These are phyloP conservation scores for Ustilago tritici DNA, from an alignment of 1,284 basidiomycete species.

Conservation along the genomic window DNA sequence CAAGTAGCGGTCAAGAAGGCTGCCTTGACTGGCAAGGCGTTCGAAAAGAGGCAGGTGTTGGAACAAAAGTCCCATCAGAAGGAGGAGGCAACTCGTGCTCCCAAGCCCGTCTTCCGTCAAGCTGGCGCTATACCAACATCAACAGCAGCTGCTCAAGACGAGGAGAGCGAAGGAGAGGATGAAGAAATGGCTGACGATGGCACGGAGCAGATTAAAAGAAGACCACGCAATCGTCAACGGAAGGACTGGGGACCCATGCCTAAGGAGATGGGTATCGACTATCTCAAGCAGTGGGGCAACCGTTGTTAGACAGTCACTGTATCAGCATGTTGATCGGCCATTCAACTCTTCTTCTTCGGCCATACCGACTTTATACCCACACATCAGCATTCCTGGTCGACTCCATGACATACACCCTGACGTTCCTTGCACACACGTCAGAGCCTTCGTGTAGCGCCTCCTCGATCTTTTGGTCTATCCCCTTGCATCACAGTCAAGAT, in stretches of 20 bases:
- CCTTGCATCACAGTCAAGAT: neutral
- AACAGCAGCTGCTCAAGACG: conserved; percentile 2
- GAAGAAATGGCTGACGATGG: conserved; percentile 21
- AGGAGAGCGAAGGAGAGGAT: conserved; percentile 24
- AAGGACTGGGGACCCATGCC: conserved; percentile 54
- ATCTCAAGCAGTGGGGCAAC: conserved; percentile 48
- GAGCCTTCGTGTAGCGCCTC: neutral
- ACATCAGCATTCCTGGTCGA: neutral
- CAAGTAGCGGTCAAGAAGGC: conserved; percentile 31
- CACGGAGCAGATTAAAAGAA: conserved; percentile 40
- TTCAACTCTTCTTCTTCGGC: neutral
- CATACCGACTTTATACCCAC: conserved; percentile 9
- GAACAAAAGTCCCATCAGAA: conserved; percentile 43
- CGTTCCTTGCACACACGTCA: neutral
- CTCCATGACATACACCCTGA: neutral
- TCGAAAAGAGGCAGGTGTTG: conserved; percentile 32
- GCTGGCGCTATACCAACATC: conserved; percentile 6
- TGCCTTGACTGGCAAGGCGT: conserved; percentile 33
- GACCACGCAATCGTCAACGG: conserved; percentile 40
- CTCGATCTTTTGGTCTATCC: neutral
- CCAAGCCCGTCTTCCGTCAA: conserved; percentile 47
- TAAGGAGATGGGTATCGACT: conserved; percentile 51
- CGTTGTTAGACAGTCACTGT: conserved; percentile 14
- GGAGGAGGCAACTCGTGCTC: conserved; percentile 39
- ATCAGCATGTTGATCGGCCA: neutral